Percentiles rank a stretch among this genome's conserved stretches.
phyloP scores from a whole-genome alignment of 352 stramenopile species.

The Phytophthora citricola region DNA sequence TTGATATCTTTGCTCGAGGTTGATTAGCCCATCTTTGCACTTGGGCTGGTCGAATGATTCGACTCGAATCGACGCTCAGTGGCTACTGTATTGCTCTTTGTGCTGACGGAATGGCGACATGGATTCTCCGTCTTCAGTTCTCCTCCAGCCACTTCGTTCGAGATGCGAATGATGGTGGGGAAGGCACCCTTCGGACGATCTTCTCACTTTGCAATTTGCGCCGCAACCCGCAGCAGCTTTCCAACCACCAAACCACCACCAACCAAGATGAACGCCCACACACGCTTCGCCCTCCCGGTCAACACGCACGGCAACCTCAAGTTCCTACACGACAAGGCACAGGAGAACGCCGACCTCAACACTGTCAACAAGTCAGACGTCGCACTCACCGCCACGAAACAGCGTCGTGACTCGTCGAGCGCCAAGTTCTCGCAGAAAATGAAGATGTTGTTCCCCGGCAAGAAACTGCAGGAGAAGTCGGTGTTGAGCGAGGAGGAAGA shows the following conservation, averaged over 20 bases:
- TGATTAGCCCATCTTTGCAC: too few relatives aligned
- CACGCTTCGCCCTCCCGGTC: slow-evolving; percentile 25
- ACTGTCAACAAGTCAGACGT: slow-evolving; percentile 15
- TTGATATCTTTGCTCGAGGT: too few relatives aligned
- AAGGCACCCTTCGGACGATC: neutral
- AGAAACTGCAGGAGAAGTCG: slow-evolving; percentile 8
- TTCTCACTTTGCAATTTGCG: slow-evolving; percentile 30
- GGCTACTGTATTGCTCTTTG: too few relatives aligned
- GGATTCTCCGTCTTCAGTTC: slow-evolving; percentile 13
- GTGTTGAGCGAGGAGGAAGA: slow-evolving; percentile 6
- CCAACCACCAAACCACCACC: slow-evolving; percentile 1
- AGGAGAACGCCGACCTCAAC: slow-evolving; percentile 1
- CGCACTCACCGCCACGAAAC: neutral
- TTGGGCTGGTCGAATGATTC: too few relatives aligned
- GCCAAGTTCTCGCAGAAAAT: slow-evolving; percentile 29
- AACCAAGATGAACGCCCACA: slow-evolving; percentile 28
- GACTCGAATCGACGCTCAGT: too few relatives aligned
- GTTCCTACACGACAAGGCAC: slow-evolving; percentile 23
- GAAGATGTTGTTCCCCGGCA: slow-evolving; percentile 19
- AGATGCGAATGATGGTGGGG: slow-evolving; percentile 2
- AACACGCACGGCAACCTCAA: slow-evolving; percentile 34
- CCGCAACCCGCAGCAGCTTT: neutral
- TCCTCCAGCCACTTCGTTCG: slow-evolving; percentile 9
- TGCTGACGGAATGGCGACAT: neutral
- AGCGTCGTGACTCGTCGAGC: slow-evolving; percentile 12